These are phyloP conservation scores for Rehmannia glutinosa DNA, from an alignment of 257 asterid genomes.

Conservation along the genomic window DNA sequence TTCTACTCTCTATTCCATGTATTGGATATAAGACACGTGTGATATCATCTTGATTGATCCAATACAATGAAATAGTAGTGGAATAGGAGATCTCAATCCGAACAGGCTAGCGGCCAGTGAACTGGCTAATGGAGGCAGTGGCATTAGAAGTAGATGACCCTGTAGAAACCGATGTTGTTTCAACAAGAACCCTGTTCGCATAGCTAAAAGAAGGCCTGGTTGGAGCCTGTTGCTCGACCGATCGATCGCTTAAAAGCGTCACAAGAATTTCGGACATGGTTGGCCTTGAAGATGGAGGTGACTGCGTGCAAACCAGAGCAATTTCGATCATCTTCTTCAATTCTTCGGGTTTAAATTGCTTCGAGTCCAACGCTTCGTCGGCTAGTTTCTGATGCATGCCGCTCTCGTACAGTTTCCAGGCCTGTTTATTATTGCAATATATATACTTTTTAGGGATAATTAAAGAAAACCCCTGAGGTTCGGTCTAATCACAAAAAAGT, in stretches of 20 bases:
- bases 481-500: no score
- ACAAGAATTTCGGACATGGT: constrained; percentile 73
- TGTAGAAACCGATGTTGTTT: constrained; percentile 8
- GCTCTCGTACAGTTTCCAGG: constrained; percentile 65
- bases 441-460: background rate
- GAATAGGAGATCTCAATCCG: no score
- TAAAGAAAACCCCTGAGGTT: no score
- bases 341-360: constrained; percentile 40
- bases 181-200: constrained; percentile 23
- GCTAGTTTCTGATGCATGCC: constrained; percentile 45
- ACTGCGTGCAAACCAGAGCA: constrained; percentile 63
- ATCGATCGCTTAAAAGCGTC: constrained; percentile 49
- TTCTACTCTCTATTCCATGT: no score
- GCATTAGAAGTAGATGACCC: constrained; percentile 44
- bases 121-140: constrained; percentile 46
- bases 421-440: constrained; percentile 29
- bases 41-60: no score
- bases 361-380: constrained; percentile 52
- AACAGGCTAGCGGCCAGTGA: constrained; percentile 56
- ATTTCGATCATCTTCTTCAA: constrained; percentile 64
- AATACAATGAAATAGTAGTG: no score
- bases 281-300: constrained; percentile 70
- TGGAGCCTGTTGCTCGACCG: constrained; percentile 25
- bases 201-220: constrained; percentile 29
- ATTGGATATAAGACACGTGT: no score